Evolutionary conservation across 257 asterid genomes (phyloP).

Genomic region (Salvia splendens): DNA sequence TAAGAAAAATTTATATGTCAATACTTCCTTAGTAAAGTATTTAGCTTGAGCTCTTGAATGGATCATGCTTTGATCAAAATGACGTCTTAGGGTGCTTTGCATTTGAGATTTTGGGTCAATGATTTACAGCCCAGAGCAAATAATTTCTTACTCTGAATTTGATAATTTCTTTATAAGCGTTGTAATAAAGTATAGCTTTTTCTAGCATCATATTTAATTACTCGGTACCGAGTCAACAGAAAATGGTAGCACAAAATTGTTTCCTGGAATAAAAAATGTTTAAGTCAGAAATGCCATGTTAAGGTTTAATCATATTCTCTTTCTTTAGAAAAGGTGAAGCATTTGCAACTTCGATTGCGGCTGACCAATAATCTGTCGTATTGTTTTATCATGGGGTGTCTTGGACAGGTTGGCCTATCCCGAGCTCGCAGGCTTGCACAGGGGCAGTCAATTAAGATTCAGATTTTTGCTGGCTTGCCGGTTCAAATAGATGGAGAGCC

Average conservation of each 20-base stretch:
- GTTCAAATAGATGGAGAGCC: conserved; percentile 99
- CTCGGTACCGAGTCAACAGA: neutral
- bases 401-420: conserved; percentile 89
- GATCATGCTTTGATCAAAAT: neutral
- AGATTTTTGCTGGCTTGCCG: conserved; percentile 81
- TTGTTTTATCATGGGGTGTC: conserved; percentile 6
- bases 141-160: conserved; percentile 1
- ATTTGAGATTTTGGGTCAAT: neutral
- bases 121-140: neutral
- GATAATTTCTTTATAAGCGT: neutral
- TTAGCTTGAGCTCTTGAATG: conserved; percentile 2
- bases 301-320: neutral
- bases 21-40: conserved; percentile 5
- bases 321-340: neutral
- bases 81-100: conserved; percentile 8
- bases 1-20: neutral
- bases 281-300: neutral
- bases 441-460: conserved; percentile 91
- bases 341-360: conserved; percentile 24
- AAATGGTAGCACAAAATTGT: neutral
- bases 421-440: conserved; percentile 95
- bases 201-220: neutral
- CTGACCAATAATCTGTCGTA: conserved; percentile 17
- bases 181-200: neutral
- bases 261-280: neutral